phyloP scores from a whole-genome alignment of 129 eudicot genomes.

The Oenanthe sinensis region DNA sequence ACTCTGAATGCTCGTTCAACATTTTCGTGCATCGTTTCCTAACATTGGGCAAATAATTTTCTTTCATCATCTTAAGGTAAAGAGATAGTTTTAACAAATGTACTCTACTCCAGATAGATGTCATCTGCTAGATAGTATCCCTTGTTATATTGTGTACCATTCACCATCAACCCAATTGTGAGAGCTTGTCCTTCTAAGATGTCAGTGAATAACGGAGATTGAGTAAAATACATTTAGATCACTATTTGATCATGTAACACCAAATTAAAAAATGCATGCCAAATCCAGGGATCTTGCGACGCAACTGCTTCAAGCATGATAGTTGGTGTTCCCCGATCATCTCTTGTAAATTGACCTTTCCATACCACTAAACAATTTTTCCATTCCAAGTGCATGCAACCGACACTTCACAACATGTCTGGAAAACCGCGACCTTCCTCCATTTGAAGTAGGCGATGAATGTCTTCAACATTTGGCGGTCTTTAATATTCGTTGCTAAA shows the following conservation, averaged over 20 bases:
- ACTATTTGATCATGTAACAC: not conserved
- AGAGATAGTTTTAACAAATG: not conserved
- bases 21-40: conserved; percentile 17
- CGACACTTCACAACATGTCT: not conserved
- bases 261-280: not conserved
- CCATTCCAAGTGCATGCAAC: conserved; percentile 16
- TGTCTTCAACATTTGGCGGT: not conserved
- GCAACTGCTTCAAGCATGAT: conserved; percentile 14
- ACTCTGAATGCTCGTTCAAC: conserved; percentile 9
- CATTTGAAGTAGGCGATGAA: too few relatives aligned
- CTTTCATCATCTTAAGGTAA: not conserved
- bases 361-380: conserved; percentile 16
- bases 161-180: too few relatives aligned
- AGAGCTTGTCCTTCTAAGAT: too few relatives aligned
- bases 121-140: too few relatives aligned
- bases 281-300: conserved; percentile 7
- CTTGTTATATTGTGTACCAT: too few relatives aligned
- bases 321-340: conserved; percentile 4
- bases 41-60: not conserved
- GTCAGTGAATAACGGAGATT: not conserved
- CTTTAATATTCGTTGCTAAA: conserved; percentile 3
- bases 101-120: not conserved
- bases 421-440: too few relatives aligned
- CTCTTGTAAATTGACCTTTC: conserved; percentile 7
- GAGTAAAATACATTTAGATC: conserved; percentile 8